Evolutionary conservation across 2,329 filamentous ascomycete genomes (phyloP).

Genomic region (Didymella glomerata): DNA sequence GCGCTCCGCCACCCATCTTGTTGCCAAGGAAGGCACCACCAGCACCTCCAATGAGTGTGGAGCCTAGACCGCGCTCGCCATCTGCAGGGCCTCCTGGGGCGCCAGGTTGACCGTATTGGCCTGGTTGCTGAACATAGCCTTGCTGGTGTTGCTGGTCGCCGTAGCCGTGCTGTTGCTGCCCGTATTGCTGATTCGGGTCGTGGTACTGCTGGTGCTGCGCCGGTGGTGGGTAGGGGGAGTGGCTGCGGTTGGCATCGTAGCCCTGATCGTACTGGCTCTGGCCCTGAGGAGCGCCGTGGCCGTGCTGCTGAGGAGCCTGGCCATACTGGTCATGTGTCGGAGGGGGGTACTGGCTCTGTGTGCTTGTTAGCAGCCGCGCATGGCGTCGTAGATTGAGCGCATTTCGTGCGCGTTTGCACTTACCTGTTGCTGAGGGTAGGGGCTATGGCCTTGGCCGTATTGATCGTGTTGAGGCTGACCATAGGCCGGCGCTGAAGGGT

Average conservation of each 20-base stretch:
- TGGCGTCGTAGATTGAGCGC: conserved; percentile 13
- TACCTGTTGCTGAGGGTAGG: conserved; percentile 41
- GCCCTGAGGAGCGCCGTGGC: conserved; percentile 42
- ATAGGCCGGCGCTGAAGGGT: conserved; percentile 28
- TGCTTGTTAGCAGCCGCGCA: conserved; percentile 24
- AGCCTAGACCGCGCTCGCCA: conserved; percentile 66
- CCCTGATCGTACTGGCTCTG: conserved; percentile 44
- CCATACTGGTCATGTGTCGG: conserved; percentile 42
- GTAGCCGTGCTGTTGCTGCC: conserved; percentile 35
- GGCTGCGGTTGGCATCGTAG: conserved; percentile 48
- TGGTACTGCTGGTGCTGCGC: conserved; percentile 39
- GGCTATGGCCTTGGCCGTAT: conserved; percentile 41
- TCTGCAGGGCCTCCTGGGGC: conserved; percentile 46
- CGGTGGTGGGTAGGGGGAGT: conserved; percentile 47
- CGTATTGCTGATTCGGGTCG: conserved; percentile 35
- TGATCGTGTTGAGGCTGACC: conserved; percentile 41
- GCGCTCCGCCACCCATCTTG: conserved; percentile 61
- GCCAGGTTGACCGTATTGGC: conserved; percentile 53
- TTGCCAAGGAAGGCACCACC: conserved; percentile 65
- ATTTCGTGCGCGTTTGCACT: conserved; percentile 21
- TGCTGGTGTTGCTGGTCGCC: conserved; percentile 50
- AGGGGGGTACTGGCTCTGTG: conserved; percentile 40
- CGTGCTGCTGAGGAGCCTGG: conserved; percentile 36
- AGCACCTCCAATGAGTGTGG: conserved; percentile 62
- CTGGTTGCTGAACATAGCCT: conserved; percentile 17